Base-by-base conservation (phyloP, 2,329 filamentous ascomycete genomes). In the Penicillium sp. region DNA sequence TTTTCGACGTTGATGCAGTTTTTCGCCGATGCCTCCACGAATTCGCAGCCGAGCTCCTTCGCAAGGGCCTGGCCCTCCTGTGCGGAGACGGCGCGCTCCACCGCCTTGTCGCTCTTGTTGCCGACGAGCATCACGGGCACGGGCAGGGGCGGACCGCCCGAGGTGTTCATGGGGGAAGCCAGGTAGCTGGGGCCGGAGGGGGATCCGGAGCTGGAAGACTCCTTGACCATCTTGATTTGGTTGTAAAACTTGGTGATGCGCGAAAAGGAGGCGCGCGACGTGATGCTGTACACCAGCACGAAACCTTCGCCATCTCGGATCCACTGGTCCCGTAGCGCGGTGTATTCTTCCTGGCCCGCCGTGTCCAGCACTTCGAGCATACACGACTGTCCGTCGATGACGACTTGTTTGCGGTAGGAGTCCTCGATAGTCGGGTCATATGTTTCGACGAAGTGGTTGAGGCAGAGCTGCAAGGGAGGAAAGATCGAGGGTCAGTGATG, bases 1-100 rank as follows among this genome's bases (percentile, higher is more conserved):
- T 95, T 97, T 74, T 96, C 94, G 48, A 96, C 92, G 67, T 97
- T 96, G 79, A 96, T 91, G 76, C 92, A 96, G 71, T 96, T 96
- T 78, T 96, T 96, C 31, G 92, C 92, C 6, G 92, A 96, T 2
- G 92, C 92, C 74, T 97, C 92, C 63, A 96, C 91, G 65, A 97
- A 97, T 63, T 96, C 92, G 75, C 94, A 97, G 57, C 90, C 90
- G 35, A 99, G 79, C 66, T 96, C 90, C 65, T 92, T 88, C 49
- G 94, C 92, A 35, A 97, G 78, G 46, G 92, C 91, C 61, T 90
- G 89, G 14, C 94, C 94, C 76, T 99, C 94, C 73, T 97, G 94
- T 45, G 92, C 95, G 2, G 92, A 96, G 3, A 97, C 94, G 68
- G 96, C 92, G 60, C 94, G 85, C 76, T 97, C 94, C 25, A 92